Percentiles rank a stretch among this genome's conserved stretches.
phyloP scores from a whole-genome alignment of 1,284 basidiomycete species.

The Ceratobasidium papillatum region DNA sequence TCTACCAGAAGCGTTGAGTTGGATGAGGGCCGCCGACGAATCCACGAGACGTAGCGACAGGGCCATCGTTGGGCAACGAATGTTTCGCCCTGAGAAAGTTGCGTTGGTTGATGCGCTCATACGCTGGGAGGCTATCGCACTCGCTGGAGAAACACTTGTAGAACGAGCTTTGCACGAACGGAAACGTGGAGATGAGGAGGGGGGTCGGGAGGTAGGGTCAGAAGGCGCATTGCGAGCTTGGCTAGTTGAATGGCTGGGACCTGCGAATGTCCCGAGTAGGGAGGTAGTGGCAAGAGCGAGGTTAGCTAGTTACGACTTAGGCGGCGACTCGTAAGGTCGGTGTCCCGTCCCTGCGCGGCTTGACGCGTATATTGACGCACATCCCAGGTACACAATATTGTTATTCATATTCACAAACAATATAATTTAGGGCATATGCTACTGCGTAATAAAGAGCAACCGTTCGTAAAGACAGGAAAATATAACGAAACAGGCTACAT shows the following conservation, averaged over 20 bases:
- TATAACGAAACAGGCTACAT: no score
- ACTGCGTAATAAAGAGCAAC: no score
- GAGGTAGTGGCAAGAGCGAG: conserved; percentile 11
- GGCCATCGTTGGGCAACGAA: neutral
- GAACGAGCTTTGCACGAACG: conserved; percentile 19
- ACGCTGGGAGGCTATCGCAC: conserved; percentile 14
- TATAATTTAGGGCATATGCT: no score
- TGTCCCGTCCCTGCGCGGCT: neutral
- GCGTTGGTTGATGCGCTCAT: conserved; percentile 14
- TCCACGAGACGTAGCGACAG: neutral
- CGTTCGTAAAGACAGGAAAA: no score
- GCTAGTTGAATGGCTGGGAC: conserved; percentile 28
- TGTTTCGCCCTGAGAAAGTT: conserved; percentile 19
- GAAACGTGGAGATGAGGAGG: neutral
- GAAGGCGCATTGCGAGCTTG: conserved; percentile 19
- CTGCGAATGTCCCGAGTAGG: conserved; percentile 6
- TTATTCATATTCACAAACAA: no score
- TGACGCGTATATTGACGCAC: neutral
- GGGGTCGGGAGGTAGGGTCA: neutral
- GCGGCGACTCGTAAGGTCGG: neutral
- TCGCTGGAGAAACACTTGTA: conserved; percentile 6
- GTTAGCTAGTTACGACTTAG: neutral
- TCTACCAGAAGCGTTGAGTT: conserved; percentile 15
- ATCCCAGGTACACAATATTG: no score
- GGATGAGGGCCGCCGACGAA: conserved; percentile 32